These are phyloP conservation scores for Orbilia quercus DNA, from an alignment of 2,329 filamentous ascomycete genomes.

Conservation along the genomic window DNA sequence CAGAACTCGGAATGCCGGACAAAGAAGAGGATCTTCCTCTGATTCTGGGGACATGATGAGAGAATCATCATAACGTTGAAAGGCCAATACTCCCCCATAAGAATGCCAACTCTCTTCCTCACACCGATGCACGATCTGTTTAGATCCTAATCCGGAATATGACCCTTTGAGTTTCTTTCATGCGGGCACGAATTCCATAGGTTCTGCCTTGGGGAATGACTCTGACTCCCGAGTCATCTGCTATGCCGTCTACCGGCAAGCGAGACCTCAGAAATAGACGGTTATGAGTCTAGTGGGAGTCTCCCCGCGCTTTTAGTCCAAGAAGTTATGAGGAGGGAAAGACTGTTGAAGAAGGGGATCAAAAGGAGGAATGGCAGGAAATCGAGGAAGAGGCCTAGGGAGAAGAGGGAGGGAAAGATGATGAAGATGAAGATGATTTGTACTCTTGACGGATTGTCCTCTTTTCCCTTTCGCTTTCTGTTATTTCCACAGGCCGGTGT, in stretches of 20 bases:
- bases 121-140: slow-evolving; percentile 4
- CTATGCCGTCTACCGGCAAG: slow-evolving; percentile 4
- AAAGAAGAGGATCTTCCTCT: slow-evolving; percentile 16
- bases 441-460: slow-evolving; percentile 13
- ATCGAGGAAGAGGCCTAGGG: no score
- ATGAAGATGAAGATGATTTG: slow-evolving; percentile 12
- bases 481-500: neutral
- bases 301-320: no score
- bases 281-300: neutral
- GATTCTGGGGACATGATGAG: neutral
- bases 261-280: neutral
- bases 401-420: no score
- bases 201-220: slow-evolving; percentile 1
- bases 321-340: no score
- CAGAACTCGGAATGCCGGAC: slow-evolving; percentile 6
- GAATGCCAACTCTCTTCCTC: neutral
- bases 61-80: slow-evolving; percentile 1
- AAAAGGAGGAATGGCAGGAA: no score
- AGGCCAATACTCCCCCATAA: slow-evolving; percentile 7
- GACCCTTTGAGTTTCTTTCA: slow-evolving; percentile 2
- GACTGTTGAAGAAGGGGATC: no score
- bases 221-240: neutral
- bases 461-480: slow-evolving; percentile 2
- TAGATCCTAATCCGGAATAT: neutral
- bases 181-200: slow-evolving; percentile 16